These are phyloP conservation scores for Pichia nakasei DNA, from an alignment of 805 yeast species.

Conservation along the genomic window DNA sequence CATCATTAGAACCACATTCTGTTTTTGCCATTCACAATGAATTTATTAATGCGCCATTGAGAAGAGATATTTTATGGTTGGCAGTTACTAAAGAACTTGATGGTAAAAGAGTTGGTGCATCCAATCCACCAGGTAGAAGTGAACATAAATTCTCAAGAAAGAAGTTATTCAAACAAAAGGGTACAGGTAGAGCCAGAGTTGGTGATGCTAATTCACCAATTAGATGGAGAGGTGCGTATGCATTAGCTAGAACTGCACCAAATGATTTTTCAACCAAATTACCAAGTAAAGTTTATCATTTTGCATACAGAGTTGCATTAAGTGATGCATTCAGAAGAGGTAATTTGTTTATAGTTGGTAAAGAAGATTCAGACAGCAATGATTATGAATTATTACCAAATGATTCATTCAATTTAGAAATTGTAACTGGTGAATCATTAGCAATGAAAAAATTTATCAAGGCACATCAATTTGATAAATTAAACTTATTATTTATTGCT, in stretches of 20 bases:
- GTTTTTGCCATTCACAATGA: conserved; percentile 67
- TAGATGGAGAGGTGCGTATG: conserved; percentile 81
- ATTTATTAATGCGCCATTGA: conserved; percentile 64
- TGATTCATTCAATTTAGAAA: conserved; percentile 23
- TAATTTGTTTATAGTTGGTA: conserved; percentile 62
- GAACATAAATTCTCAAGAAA: conserved; percentile 79
- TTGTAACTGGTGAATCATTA: conserved; percentile 23
- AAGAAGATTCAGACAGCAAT: conserved; percentile 16
- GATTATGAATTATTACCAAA: conserved; percentile 12
- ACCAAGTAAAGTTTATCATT: conserved; percentile 62
- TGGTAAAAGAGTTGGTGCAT: conserved; percentile 78
- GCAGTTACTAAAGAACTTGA: conserved; percentile 93
- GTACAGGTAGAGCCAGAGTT: conserved; percentile 88
- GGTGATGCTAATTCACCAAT: conserved; percentile 96
- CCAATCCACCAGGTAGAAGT: conserved; percentile 78
- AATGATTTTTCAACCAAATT: conserved; percentile 77
- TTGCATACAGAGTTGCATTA: conserved; percentile 75
- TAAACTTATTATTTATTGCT: conserved; percentile 61
- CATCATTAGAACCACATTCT: conserved; percentile 78
- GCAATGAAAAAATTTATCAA: conserved; percentile 31
- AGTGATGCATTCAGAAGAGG: conserved; percentile 75
- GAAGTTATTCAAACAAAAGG: conserved; percentile 84
- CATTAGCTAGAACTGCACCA: conserved; percentile 85
- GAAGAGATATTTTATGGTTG: conserved; percentile 90
- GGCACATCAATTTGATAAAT: conserved; percentile 39